phyloP scores from a whole-genome alignment of 768 basidiomycete genomes.

The Termitomyces eurrhizus region DNA sequence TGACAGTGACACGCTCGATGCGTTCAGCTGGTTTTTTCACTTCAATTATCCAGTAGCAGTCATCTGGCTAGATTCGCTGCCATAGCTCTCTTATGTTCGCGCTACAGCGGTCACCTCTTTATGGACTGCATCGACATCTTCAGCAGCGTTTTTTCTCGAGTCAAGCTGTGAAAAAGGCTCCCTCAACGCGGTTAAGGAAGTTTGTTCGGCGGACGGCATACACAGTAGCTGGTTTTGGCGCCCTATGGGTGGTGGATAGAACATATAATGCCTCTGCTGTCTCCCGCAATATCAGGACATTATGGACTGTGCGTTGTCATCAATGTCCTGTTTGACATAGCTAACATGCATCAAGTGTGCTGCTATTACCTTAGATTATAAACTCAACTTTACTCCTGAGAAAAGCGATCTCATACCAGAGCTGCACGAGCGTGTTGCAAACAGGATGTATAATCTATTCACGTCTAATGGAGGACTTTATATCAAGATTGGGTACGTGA shows the following conservation, averaged over 20 bases:
- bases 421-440: constrained; percentile 82
- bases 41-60: background rate
- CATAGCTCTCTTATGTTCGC: constrained; percentile 1
- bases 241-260: constrained; percentile 42
- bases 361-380: constrained; percentile 77
- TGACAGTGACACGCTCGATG: constrained; percentile 6
- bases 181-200: constrained; percentile 9
- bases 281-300: constrained; percentile 48
- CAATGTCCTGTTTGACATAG: background rate
- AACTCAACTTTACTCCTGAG: constrained; percentile 77
- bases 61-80: background rate
- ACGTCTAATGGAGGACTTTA: constrained; percentile 82
- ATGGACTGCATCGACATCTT: background rate
- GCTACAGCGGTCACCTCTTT: background rate
- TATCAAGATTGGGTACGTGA: constrained; percentile 66
- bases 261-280: constrained; percentile 57
- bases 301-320: constrained; percentile 39
- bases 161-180: background rate
- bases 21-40: constrained; percentile 1
- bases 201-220: constrained; percentile 32
- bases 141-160: constrained; percentile 4
- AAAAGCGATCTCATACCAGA: constrained; percentile 71
- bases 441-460: constrained; percentile 71
- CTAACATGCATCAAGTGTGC: constrained; percentile 45
- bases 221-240: constrained; percentile 34